These are phyloP conservation scores for Gloeostereum incarnatum DNA, from an alignment of 768 basidiomycete genomes.

Conservation along the genomic window DNA sequence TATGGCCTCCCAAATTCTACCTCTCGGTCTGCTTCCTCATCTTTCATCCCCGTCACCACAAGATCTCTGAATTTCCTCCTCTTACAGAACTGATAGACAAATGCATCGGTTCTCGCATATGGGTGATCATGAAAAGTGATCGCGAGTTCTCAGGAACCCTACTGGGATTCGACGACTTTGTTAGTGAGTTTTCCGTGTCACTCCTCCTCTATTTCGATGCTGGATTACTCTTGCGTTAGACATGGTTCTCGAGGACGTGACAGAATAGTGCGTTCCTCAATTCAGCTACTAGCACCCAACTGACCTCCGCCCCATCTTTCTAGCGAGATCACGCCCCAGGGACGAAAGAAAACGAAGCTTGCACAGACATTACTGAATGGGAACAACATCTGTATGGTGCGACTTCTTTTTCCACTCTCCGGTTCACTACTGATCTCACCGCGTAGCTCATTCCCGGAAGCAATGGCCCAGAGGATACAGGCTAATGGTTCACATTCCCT, in stretches of 20 bases:
- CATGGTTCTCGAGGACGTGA: slow-evolving; percentile 95
- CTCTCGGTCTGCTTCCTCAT: slow-evolving; percentile 50
- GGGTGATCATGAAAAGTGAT: slow-evolving; percentile 98
- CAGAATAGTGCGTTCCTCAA: slow-evolving; percentile 74
- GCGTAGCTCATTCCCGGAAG: slow-evolving; percentile 29
- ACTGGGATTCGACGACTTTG: slow-evolving; percentile 97
- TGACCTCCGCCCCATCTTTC: not conserved
- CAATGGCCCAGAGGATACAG: slow-evolving; percentile 17
- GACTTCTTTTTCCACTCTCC: slow-evolving; percentile 13
- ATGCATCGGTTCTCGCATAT: slow-evolving; percentile 94
- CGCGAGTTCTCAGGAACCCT: slow-evolving; percentile 94
- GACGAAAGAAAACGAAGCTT: slow-evolving; percentile 71
- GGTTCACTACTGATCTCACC: slow-evolving; percentile 2
- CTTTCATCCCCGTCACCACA: not conserved
- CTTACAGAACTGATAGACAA: slow-evolving; percentile 85
- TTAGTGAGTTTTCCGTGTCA: slow-evolving; percentile 63
- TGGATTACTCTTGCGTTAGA: slow-evolving; percentile 30
- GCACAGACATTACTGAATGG: slow-evolving; percentile 88
- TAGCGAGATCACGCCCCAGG: slow-evolving; percentile 83
- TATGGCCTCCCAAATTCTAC: slow-evolving; percentile 95
- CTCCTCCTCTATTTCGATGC: slow-evolving; percentile 2
- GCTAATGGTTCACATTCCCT: no score
- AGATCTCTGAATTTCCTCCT: slow-evolving; percentile 1
- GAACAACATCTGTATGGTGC: slow-evolving; percentile 94
- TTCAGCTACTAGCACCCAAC: not conserved